Conservation (phyloP, 2,329 filamentous ascomycete species). For the Diaporthe longicolla region DNA sequence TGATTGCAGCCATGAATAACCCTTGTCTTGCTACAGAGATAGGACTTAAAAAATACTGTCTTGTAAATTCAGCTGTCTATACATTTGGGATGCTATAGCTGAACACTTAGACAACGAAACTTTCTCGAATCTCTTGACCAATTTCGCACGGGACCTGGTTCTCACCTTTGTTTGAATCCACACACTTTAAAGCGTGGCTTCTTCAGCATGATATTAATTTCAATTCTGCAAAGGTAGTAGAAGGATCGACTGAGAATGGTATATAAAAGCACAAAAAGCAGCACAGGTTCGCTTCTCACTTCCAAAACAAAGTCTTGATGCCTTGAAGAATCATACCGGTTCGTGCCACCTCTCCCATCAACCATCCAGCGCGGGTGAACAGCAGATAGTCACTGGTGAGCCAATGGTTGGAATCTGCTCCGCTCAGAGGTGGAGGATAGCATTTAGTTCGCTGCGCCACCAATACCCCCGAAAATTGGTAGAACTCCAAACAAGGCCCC, state of each 20-base stretch:
- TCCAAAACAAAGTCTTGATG: background rate
- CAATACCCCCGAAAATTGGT: background rate
- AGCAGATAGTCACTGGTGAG: background rate
- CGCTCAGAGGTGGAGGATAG: no score
- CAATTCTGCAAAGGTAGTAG: background rate
- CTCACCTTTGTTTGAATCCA: background rate
- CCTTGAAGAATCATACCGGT: no score
- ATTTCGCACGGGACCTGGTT: background rate
- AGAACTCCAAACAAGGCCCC: background rate
- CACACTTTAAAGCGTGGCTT: background rate
- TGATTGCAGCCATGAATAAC: background rate
- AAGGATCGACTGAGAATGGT: background rate
- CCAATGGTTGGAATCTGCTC: background rate
- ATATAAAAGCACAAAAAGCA: constrained; percentile 1
- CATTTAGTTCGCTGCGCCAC: no score
- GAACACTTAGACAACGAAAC: background rate
- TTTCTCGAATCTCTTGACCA: background rate
- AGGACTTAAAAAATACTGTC: background rate
- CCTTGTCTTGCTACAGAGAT: background rate
- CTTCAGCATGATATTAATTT: background rate
- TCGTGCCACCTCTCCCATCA: background rate
- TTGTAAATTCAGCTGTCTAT: background rate
- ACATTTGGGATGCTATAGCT: no score
- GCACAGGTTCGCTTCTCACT: background rate
- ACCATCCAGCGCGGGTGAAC: background rate